Percentiles rank a stretch among this genome's conserved stretches.
Evolutionary conservation across 495 filamentous ascomycete species (phyloP).

Genomic region (Penicillium nucicola): DNA sequence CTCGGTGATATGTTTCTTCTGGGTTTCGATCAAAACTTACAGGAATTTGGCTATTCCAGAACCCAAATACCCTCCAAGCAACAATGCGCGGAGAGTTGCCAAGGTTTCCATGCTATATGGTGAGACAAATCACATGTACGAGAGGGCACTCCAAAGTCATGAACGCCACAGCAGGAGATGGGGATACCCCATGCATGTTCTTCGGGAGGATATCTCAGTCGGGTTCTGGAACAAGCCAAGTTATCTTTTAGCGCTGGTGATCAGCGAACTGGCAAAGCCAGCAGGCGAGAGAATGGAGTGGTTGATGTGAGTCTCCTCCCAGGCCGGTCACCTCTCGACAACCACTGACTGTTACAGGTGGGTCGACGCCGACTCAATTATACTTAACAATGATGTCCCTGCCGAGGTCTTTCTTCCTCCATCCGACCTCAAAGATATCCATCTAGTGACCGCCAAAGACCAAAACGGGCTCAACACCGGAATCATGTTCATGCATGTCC

Average conservation of each 20-base stretch:
- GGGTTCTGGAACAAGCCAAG: slow-evolving; percentile 42
- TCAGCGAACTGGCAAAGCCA: slow-evolving; percentile 41
- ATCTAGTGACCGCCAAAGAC: slow-evolving; percentile 37
- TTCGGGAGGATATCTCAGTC: slow-evolving; percentile 29
- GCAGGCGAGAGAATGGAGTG: slow-evolving; percentile 34
- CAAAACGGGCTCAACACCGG: slow-evolving; percentile 32
- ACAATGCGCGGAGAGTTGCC: slow-evolving; percentile 6
- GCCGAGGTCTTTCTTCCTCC: slow-evolving; percentile 45
- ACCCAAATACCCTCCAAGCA: background rate
- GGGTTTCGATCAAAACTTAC: background rate
- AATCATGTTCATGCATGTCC: slow-evolving; percentile 34
- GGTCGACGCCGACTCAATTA: slow-evolving; percentile 41
- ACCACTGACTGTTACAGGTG: slow-evolving; percentile 25
- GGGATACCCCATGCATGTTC: slow-evolving; percentile 38
- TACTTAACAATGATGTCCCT: slow-evolving; percentile 41
- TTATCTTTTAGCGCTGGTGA: slow-evolving; percentile 38
- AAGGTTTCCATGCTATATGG: slow-evolving; percentile 35
- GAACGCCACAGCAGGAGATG: slow-evolving; percentile 31
- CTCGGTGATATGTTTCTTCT: background rate
- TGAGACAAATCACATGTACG: slow-evolving; percentile 28
- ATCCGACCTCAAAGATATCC: slow-evolving; percentile 31
- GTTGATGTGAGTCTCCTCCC: slow-evolving; percentile 33
- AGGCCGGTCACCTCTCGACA: background rate
- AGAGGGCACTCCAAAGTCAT: slow-evolving; percentile 40
- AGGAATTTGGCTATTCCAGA: background rate